Base-by-base conservation (phyloP, 306 rosid species). In the Fragaria iinumae region DNA sequence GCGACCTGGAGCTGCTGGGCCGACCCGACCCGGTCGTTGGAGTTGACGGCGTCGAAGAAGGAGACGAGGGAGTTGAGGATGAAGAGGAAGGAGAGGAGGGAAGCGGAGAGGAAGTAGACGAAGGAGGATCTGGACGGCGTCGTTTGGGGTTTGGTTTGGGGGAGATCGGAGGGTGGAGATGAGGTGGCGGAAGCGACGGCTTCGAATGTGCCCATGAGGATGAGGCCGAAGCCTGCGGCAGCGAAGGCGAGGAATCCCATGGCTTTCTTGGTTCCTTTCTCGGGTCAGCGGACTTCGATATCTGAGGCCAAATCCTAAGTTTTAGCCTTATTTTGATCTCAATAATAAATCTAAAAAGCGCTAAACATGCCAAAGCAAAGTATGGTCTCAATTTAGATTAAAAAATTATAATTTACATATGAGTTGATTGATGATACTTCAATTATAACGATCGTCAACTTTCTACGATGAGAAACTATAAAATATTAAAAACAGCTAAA, bases 1-100 rank as follows among this genome's bases (percentile, higher is more conserved):
- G 89, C 59, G 29, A 81, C 69, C 9, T 92, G 97, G 0, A 89
- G 76, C 62, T 94, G 97, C n/a, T 90, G 87, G 8, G 95, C 84
- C 5, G 86, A 52, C 23, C 96, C 97, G 27, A 89, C 87, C 44
- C 84, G 79, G 82, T 94, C 98, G 79, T 53, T 50, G 2, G 91
- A 82, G 71, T 73, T 82, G 20, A 73, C 13, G 6, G 98, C 91
- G 73, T 89, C 88, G 41, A 84, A 0, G 17, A 90, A 79, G 0
- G 96, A 92, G 1, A 82, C 23, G 9, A 86, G 1, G 11, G 98
- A 90, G 80, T 88, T 79, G 16, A 90, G 10, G 49, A 89, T 34
- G 77, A 87, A 76, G 43, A 89, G 72, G 14, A 73, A 53, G 4
- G 97, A 86, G 71, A 92, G 39, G 11, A 87, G 25, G 9, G 72